phyloP scores from a whole-genome alignment of 1,284 basidiomycete genomes.

The Fomitopsis pinicola region DNA sequence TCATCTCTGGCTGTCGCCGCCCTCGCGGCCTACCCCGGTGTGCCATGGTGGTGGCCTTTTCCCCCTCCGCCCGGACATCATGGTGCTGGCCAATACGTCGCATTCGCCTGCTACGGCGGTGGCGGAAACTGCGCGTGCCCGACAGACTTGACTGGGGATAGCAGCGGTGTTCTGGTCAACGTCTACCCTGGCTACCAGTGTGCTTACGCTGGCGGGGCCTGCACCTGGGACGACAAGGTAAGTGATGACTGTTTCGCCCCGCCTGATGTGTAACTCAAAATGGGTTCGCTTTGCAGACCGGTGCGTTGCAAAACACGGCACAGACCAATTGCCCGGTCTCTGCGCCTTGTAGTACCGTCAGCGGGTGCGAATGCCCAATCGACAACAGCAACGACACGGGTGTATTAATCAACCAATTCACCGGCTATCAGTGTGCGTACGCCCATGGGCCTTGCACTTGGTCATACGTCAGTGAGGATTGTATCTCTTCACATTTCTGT shows the following conservation, averaged over 20 bases:
- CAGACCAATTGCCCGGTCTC: slow-evolving; percentile 21
- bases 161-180: slow-evolving; percentile 12
- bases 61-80: too few relatives aligned
- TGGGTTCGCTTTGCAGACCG: slow-evolving; percentile 4
- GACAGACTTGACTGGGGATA: slow-evolving; percentile 6
- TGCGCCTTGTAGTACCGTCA: slow-evolving; percentile 15
- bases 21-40: too few relatives aligned
- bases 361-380: slow-evolving; percentile 18
- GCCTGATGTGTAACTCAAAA: not conserved
- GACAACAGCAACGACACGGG: slow-evolving; percentile 18
- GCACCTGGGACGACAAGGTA: slow-evolving; percentile 13
- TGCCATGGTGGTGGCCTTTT: too few relatives aligned
- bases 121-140: slow-evolving; percentile 12
- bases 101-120: slow-evolving; percentile 8
- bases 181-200: slow-evolving; percentile 14
- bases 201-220: slow-evolving; percentile 12
- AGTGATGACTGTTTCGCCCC: not conserved
- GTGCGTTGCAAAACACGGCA: slow-evolving; percentile 17
- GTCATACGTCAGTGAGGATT: slow-evolving; percentile 17
- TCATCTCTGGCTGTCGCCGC: too few relatives aligned
- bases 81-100: slow-evolving; percentile 2
- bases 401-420: slow-evolving; percentile 23
- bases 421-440: slow-evolving; percentile 24
- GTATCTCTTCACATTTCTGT: too few relatives aligned
- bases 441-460: slow-evolving; percentile 21